A percentile compares a stretch with the other conserved stretches of the same genome.
phyloP scores from a whole-genome alignment of 2,329 filamentous ascomycete species.

The Exophiala spinifera region DNA sequence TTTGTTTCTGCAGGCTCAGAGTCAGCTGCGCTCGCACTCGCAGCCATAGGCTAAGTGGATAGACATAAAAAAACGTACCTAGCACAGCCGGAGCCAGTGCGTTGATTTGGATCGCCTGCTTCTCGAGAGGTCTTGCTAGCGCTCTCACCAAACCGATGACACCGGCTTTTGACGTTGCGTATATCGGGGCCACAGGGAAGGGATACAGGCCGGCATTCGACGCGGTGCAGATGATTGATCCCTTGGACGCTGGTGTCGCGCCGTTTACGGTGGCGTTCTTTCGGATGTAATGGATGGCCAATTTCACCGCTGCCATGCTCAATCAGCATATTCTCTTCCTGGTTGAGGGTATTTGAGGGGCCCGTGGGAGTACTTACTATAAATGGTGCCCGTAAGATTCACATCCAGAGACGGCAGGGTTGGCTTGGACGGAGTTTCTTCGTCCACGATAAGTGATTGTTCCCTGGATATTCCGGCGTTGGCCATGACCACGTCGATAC shows the following conservation, averaged over 20 bases:
- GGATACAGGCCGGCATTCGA: slow-evolving; percentile 54
- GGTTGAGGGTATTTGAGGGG: not conserved
- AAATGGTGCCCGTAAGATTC: slow-evolving; percentile 42
- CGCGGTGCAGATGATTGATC: slow-evolving; percentile 52
- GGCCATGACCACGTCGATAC: slow-evolving; percentile 49
- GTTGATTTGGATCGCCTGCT: slow-evolving; percentile 50
- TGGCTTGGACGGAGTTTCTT: slow-evolving; percentile 35
- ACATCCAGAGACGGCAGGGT: slow-evolving; percentile 38
- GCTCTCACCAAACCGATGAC: slow-evolving; percentile 53
- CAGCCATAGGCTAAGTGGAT: not conserved
- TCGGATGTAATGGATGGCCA: slow-evolving; percentile 51
- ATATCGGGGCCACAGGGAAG: slow-evolving; percentile 51
- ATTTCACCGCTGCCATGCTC: slow-evolving; percentile 44
- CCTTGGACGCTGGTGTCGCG: slow-evolving; percentile 32
- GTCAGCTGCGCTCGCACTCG: not conserved
- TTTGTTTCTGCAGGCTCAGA: slow-evolving; percentile 42
- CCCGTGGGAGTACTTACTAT: slow-evolving; percentile 44
- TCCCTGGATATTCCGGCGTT: slow-evolving; percentile 51
- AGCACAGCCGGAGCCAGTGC: slow-evolving; percentile 51
- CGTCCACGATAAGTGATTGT: slow-evolving; percentile 37
- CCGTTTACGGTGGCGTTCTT: slow-evolving; percentile 38
- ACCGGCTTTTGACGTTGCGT: slow-evolving; percentile 49
- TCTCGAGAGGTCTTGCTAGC: slow-evolving; percentile 40
- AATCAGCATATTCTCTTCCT: slow-evolving; percentile 1
- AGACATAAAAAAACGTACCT: slow-evolving; percentile 35